Conservation (phyloP, 192 early-diverging fungal genomes). For the Podila horticola region DNA sequence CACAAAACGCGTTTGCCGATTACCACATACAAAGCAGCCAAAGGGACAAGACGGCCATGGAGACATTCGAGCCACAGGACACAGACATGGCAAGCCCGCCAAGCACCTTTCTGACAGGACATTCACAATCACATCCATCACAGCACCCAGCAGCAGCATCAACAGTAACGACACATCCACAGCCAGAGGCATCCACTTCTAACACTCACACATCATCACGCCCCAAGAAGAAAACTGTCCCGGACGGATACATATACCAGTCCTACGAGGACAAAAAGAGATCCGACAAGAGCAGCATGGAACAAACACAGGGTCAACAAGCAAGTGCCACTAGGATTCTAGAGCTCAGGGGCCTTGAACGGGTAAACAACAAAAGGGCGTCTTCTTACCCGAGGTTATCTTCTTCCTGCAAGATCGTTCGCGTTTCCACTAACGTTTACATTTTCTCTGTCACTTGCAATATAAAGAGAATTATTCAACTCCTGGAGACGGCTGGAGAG, state of each 20-base stretch:
- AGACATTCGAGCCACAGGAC: constrained; percentile 13
- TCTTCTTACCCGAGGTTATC: neutral
- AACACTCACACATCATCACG: constrained; percentile 2
- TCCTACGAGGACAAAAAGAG: constrained; percentile 13
- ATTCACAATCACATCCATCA: neutral
- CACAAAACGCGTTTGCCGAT: neutral
- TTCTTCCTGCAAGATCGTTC: neutral
- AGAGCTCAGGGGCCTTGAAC: constrained; percentile 38
- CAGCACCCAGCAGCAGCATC: neutral
- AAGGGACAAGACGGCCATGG: constrained; percentile 10
- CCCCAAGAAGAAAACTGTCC: constrained; percentile 10
- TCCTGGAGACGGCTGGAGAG: constrained; percentile 47
- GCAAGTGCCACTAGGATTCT: constrained; percentile 41
- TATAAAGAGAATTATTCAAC: constrained; percentile 48
- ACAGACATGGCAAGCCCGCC: constrained; percentile 49
- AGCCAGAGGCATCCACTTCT: neutral
- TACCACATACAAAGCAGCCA: neutral
- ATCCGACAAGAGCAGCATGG: neutral
- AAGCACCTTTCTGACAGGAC: constrained; percentile 3
- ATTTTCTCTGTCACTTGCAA: neutral
- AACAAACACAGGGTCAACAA: constrained; percentile 1
- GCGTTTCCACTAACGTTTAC: no score
- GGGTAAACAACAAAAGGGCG: constrained; percentile 13
- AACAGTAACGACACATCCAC: neutral
- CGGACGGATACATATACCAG: constrained; percentile 50